Base-by-base conservation (phyloP, 2,329 filamentous ascomycete species). In the Neurospora sp. region DNA sequence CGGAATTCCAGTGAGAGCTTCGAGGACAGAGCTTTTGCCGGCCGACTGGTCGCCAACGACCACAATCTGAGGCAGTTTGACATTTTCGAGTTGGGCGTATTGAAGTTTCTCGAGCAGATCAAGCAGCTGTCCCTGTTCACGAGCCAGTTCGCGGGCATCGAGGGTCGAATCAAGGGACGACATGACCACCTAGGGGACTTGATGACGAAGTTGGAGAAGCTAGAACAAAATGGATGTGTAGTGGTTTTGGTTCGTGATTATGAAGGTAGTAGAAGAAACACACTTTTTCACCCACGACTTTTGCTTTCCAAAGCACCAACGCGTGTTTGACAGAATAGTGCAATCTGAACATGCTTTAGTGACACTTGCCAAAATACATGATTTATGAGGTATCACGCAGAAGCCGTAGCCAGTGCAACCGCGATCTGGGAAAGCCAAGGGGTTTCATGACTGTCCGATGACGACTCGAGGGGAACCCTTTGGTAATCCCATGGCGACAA, bases 1-100 rank as follows among this genome's bases (percentile, higher is more conserved):
- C 0, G 84, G 84, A 10, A 88, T 87, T 33, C 86, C 86, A 0
- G 87, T 89, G 43, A 90, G 81, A n/a, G 87, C 87, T 74, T 89
- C 87, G 2, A 90, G 82, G 1, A 89, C 86, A 4, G 87, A 89
- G 73, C 85, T 88, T 77, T 90, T 90, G 23, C 88, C 88, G 6
- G 86, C 85, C 1, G 86, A 89, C 77, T 90, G 87, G 76, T 90
- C 87, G 38, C 88, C 87, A 40, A 88, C 88, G 33, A 90, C 87
- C 66, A 90, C 87, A 42, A 90, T 86, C 75, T 90, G 87, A 23
- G 74, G 75, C 1, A 77, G 72, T 68, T 76, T 77, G 72, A 78
- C 77, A 75, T 78, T 78, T 72, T 78, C 77, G 43, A 78, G 75
- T 69, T 78, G 77, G 11, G 77, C 77, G 68, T 77, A 78, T 69